Conservation (phyloP, 345 rosid genomes). For the Hirschfeldia incana region DNA sequence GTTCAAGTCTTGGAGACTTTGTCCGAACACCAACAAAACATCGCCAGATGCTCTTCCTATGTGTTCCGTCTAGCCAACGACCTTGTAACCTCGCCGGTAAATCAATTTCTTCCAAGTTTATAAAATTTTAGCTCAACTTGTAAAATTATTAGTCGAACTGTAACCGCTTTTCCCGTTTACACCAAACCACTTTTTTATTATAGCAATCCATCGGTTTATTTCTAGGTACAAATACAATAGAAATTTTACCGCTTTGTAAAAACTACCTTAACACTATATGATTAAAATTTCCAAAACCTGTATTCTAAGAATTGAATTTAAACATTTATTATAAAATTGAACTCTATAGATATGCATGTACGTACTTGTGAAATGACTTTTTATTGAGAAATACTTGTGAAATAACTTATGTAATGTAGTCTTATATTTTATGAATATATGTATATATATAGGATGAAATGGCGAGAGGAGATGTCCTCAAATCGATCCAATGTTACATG, state of each 20-base stretch:
- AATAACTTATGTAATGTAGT: too few relatives aligned
- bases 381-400: too few relatives aligned
- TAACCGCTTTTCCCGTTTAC: neutral
- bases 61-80: slow-evolving; percentile 36
- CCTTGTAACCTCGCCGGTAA: slow-evolving; percentile 43
- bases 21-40: neutral
- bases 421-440: neutral
- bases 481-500: slow-evolving; percentile 42
- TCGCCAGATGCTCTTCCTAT: slow-evolving; percentile 29
- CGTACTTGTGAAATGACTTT: neutral
- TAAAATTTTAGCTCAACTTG: neutral
- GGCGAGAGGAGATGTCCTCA: slow-evolving; percentile 23
- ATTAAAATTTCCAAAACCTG: neutral
- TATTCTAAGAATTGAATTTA: neutral
- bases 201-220: neutral
- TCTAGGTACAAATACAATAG: neutral
- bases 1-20: slow-evolving; percentile 10
- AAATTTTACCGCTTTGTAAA: neutral
- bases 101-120: neutral
- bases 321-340: neutral
- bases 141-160: neutral
- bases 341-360: too few relatives aligned
- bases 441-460: slow-evolving; percentile 33
- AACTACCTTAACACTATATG: neutral
- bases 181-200: neutral